Percentiles rank a stretch among this genome's conserved stretches.
Conservation (phyloP, 768 basidiomycete genomes). For the Amanita polypyramis region DNA sequence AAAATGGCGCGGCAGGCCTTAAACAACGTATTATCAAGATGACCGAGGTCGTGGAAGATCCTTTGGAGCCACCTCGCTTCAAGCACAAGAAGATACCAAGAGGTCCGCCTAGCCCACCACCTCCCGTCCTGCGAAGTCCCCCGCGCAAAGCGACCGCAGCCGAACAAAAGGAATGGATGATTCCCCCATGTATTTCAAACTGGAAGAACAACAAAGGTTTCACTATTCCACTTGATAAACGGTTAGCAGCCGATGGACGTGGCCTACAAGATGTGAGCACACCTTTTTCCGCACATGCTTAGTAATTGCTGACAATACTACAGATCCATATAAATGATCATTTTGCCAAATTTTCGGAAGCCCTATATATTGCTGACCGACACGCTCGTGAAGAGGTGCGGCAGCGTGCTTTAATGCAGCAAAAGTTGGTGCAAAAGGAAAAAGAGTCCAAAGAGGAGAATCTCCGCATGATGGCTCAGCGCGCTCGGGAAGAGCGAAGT, state of each 20-base stretch:
- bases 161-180: conserved; percentile 99
- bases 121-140: conserved; percentile 90
- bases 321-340: conserved; percentile 98
- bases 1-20: conserved; percentile 53
- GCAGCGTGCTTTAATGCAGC: conserved; percentile 95
- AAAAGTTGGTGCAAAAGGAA: conserved; percentile 97
- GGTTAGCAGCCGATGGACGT: conserved; percentile 95
- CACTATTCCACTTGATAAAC: conserved; percentile 96
- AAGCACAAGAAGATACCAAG: conserved; percentile 99
- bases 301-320: not conserved
- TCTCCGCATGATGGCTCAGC: conserved; percentile 85
- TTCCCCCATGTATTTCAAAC: conserved; percentile 98
- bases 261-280: conserved; percentile 89
- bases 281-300: not conserved
- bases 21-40: conserved; percentile 99
- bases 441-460: conserved; percentile 96
- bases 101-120: conserved; percentile 93
- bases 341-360: conserved; percentile 98
- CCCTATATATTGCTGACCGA: conserved; percentile 89
- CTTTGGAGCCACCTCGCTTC: conserved; percentile 92
- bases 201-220: conserved; percentile 99
- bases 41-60: conserved; percentile 96
- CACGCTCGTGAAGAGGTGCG: conserved; percentile 98
- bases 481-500: conserved; percentile 88
- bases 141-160: conserved; percentile 93